Percentiles rank a stretch among this genome's conserved stretches.
These are phyloP conservation scores for Phanerochaete carnosa DNA, from an alignment of 768 basidiomycete species.

Conservation along the genomic window DNA sequence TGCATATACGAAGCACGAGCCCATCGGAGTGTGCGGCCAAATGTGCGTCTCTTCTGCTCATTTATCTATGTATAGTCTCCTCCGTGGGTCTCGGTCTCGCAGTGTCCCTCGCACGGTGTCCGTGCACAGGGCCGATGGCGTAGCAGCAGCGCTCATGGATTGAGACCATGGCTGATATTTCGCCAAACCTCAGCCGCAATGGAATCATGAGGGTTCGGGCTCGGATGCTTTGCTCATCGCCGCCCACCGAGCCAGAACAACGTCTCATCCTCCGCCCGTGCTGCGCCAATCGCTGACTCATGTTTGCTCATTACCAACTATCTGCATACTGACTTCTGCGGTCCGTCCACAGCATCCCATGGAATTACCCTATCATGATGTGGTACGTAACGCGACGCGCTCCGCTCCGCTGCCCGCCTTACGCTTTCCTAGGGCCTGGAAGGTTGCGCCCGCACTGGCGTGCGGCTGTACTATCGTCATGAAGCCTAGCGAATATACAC, in stretches of 20 bases:
- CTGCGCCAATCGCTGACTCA: neutral
- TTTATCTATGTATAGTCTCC: neutral
- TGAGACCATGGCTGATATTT: too few relatives aligned
- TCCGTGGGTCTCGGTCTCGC: neutral
- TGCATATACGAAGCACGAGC: constrained; percentile 85
- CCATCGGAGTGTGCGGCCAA: constrained; percentile 93
- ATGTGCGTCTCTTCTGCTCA: constrained; percentile 48
- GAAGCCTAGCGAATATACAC: constrained; percentile 90
- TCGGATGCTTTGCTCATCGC: too few relatives aligned
- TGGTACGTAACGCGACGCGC: constrained; percentile 41
- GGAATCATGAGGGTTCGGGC: too few relatives aligned
- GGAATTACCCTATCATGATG: constrained; percentile 92
- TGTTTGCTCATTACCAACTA: neutral
- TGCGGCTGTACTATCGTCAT: constrained; percentile 92
- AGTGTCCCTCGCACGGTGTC: neutral
- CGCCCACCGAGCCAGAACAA: neutral
- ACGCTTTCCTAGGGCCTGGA: constrained; percentile 63
- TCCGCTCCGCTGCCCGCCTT: neutral
- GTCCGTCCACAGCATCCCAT: constrained; percentile 61
- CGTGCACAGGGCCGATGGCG: neutral
- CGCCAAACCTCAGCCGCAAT: too few relatives aligned
- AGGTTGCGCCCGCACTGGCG: constrained; percentile 89
- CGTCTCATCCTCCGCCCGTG: neutral
- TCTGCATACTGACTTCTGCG: neutral
- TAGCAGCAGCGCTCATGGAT: neutral